phyloP scores from a whole-genome alignment of 2,329 filamentous ascomycete species.

The Epichloe uncinata region DNA sequence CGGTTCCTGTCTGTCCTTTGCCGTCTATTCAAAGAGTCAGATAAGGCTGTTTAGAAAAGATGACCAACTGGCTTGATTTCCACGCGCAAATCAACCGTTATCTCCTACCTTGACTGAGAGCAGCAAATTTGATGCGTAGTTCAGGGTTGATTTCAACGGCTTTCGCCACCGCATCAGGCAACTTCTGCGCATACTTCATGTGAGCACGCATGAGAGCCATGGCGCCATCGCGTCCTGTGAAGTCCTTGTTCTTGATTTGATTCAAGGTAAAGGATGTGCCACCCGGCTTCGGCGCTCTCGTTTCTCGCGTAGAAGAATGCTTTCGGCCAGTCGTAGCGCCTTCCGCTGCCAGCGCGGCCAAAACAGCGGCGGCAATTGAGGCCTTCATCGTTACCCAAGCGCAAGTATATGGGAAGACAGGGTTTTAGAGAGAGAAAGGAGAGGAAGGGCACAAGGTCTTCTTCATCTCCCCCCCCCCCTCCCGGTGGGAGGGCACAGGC shows the following conservation, averaged over 20 bases:
- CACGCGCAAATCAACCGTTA: not conserved
- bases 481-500: no score
- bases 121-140: conserved; percentile 13
- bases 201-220: conserved; percentile 19
- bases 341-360: conserved; percentile 6
- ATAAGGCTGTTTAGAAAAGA: not conserved
- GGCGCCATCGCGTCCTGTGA: conserved; percentile 19
- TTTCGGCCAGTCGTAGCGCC: not conserved
- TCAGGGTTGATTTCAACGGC: conserved; percentile 12
- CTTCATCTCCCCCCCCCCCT: no score
- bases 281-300: not conserved
- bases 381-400: conserved; percentile 2
- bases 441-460: not conserved
- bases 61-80: not conserved
- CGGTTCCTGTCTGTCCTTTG: conserved; percentile 11
- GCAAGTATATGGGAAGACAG: no score
- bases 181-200: conserved; percentile 22
- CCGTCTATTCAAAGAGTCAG: conserved; percentile 3
- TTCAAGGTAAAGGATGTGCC: conserved; percentile 15
- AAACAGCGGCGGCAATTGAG: conserved; percentile 1
- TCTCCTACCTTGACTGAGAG: conserved; percentile 2
- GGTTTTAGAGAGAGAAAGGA: no score
- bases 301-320: not conserved
- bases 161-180: conserved; percentile 16
- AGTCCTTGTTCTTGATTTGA: conserved; percentile 22